These are phyloP conservation scores for Phymatotrichopsis omnivora DNA, from an alignment of 2,329 filamentous ascomycete species.

Conservation along the genomic window DNA sequence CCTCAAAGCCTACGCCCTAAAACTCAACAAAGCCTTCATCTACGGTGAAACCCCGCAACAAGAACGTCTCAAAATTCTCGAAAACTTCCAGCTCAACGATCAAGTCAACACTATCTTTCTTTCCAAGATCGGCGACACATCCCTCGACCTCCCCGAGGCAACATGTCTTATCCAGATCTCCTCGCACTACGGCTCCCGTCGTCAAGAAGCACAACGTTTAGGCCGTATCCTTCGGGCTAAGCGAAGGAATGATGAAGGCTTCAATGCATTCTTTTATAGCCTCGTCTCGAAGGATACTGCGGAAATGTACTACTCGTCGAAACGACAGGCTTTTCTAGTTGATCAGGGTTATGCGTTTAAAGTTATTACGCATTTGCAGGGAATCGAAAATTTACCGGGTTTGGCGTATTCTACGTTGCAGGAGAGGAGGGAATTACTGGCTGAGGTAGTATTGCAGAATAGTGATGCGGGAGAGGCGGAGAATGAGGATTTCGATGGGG, in stretches of 20 bases:
- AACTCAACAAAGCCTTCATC: slow-evolving; percentile 78
- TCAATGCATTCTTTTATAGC: slow-evolving; percentile 98
- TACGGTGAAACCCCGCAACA: slow-evolving; percentile 78
- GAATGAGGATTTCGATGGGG: slow-evolving; percentile 58
- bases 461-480: slow-evolving; percentile 64
- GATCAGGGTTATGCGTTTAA: slow-evolving; percentile 99
- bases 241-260: slow-evolving; percentile 90
- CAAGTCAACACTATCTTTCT: slow-evolving; percentile 86
- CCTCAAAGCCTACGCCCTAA: slow-evolving; percentile 71
- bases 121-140: slow-evolving; percentile 96
- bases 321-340: slow-evolving; percentile 90
- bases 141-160: slow-evolving; percentile 90
- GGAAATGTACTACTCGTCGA: slow-evolving; percentile 96
- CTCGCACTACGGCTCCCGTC: slow-evolving; percentile 90
- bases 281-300: slow-evolving; percentile 94
- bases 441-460: slow-evolving; percentile 80
- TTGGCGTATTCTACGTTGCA: slow-evolving; percentile 69
- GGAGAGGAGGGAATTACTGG: slow-evolving; percentile 75
- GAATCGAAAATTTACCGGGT: slow-evolving; percentile 72
- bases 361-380: slow-evolving; percentile 89
- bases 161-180: slow-evolving; percentile 97
- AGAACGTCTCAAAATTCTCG: slow-evolving; percentile 76
- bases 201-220: slow-evolving; percentile 89
- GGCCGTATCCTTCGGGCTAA: slow-evolving; percentile 92
- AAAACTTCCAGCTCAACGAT: slow-evolving; percentile 92